Base-by-base conservation (phyloP, 106 monocot genomes). In the Dactylorhiza incarnata region DNA sequence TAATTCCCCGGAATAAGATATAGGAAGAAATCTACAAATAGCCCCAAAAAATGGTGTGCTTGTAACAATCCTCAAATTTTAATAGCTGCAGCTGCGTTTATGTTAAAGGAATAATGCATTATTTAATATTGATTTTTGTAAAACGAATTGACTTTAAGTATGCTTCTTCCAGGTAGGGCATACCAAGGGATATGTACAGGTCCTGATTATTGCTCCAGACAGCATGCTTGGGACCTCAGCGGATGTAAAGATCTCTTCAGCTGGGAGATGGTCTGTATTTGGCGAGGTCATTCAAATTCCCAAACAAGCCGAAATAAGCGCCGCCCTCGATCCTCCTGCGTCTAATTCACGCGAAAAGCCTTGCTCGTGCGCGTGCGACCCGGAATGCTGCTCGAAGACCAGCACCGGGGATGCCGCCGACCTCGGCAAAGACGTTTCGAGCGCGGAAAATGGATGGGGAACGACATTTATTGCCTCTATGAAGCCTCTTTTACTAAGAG, bases 101-200 rank as follows among this genome's bases (percentile, higher is more conserved):
- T 52, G 52, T 52, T 52, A 52, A 15, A 15, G 15, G 52, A 52
- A 52, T 52, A 15, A 16, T 12, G 13, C 14, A 59, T 59, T 59
- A 6, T 15, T 19, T 59, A 23, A 43, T 23, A 8, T 75, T 9
- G 68, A 9, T 3, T 16, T 54, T 75, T 22, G 20, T 24, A 43
- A 37, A 37, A 3, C 37, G 2, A 37, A 37, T 37, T 37, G 37
- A 37, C 3, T 37, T 37, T 37, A 37, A 37, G 37, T 37, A 50
- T 78, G 45, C 59, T 77, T 71, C 59, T 77, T 71, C 37, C 77
- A 99, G 99, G 99, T 94, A 10, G 99, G 99, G 6, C 99, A 99
- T 83, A 99, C 99, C 10, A 94, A 99, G 77, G 91, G 89, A 45
- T 99, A 99, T 73, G 76, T 99, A 19, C 97, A 99, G 68, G 97